A percentile compares a stretch with the other conserved stretches of the same genome.
Evolutionary conservation across 805 yeast genomes (phyloP).

Genomic region (Lipomyces lipofer): DNA sequence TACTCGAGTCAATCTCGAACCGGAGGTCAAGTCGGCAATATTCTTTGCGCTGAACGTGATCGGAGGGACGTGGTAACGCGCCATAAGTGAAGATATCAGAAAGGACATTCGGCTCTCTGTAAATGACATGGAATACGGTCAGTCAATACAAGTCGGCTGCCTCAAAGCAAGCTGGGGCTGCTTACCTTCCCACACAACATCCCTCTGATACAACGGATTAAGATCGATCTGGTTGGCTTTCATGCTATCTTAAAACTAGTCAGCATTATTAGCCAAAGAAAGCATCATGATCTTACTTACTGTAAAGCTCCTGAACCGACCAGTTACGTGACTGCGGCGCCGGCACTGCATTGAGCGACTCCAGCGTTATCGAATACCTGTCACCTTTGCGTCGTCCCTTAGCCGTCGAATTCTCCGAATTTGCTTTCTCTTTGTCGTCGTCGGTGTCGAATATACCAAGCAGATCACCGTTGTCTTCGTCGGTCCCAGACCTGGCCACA

Average conservation of each 20-base stretch:
- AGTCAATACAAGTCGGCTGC: too few relatives aligned
- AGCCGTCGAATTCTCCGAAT: too few relatives aligned
- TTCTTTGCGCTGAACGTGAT: not conserved
- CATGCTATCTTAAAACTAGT: not conserved
- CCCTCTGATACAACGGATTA: not conserved
- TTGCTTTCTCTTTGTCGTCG: too few relatives aligned
- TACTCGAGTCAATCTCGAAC: not conserved
- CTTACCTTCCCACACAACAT: constrained; percentile 1
- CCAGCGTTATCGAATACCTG: not conserved
- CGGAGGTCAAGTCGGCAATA: not conserved
- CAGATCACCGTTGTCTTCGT: too few relatives aligned
- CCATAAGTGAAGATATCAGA: not conserved
- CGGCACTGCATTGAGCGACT: not conserved
- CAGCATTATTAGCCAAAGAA: not conserved
- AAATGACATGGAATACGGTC: not conserved
- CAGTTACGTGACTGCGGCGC: not conserved
- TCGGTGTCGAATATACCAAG: too few relatives aligned
- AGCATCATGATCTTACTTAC: not conserved
- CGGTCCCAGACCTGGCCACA: too few relatives aligned
- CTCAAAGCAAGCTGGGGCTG: not conserved
- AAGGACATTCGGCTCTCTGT: not conserved
- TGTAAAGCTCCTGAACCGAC: not conserved
- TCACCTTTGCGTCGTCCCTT: too few relatives aligned
- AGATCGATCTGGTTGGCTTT: not conserved
- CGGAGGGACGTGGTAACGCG: not conserved